Evolutionary conservation across 2,329 filamentous ascomycete species (phyloP).

Genomic region (Pleomassaria siparia): DNA sequence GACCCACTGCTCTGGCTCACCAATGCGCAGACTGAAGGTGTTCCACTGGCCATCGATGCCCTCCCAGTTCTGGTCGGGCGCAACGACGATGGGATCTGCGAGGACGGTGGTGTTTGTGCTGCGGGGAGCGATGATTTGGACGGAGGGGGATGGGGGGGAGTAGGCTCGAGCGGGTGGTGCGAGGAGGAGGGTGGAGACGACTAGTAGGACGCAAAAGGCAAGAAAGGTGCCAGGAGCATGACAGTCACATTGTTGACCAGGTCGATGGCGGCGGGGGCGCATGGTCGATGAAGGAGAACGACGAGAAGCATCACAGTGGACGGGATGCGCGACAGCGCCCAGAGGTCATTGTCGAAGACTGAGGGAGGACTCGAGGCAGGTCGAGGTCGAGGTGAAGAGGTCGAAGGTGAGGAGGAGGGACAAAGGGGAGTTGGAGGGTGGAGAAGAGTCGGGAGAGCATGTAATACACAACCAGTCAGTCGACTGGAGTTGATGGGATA

Average conservation of each 20-base stretch:
- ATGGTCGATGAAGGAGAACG: constrained; percentile 23
- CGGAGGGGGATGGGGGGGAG: constrained; percentile 22
- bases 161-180: constrained; percentile 21
- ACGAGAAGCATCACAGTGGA: constrained; percentile 26
- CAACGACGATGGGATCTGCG: constrained; percentile 34
- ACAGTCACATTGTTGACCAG: constrained; percentile 4
- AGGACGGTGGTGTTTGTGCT: constrained; percentile 22
- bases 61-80: constrained; percentile 41
- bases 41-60: constrained; percentile 60
- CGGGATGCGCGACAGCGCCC: constrained; percentile 7
- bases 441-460: constrained; percentile 19
- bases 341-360: constrained; percentile 10
- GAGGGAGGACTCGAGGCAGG: neutral
- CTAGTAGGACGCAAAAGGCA: constrained; percentile 9
- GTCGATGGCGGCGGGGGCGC: constrained; percentile 13
- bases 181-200: constrained; percentile 14
- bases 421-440: constrained; percentile 11
- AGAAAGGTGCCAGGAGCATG: constrained; percentile 19
- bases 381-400: neutral
- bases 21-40: constrained; percentile 63
- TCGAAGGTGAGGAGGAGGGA: neutral
- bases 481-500: constrained; percentile 21
- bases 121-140: constrained; percentile 20
- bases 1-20: constrained; percentile 55
- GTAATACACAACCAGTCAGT: constrained; percentile 7